These are phyloP conservation scores for Saturnispora sekii DNA, from an alignment of 805 yeast genomes.

Conservation along the genomic window DNA sequence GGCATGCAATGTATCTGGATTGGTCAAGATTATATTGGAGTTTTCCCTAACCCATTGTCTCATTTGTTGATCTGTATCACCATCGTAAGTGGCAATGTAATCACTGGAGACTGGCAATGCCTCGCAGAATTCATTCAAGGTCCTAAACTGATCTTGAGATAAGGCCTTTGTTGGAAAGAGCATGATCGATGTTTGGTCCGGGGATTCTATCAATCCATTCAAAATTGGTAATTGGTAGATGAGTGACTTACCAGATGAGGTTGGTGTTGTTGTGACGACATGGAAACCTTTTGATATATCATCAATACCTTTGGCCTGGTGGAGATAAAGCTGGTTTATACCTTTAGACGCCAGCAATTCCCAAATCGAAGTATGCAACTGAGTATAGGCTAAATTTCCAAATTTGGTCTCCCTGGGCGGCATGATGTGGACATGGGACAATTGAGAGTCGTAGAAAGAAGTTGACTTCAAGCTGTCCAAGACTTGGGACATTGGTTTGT, in stretches of 20 bases:
- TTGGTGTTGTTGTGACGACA: slow-evolving; percentile 86
- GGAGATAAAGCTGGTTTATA: slow-evolving; percentile 54
- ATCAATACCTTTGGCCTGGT: slow-evolving; percentile 68
- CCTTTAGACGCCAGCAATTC: slow-evolving; percentile 29
- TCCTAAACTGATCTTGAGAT: slow-evolving; percentile 91
- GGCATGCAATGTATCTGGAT: slow-evolving; percentile 89
- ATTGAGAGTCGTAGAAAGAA: slow-evolving; percentile 53
- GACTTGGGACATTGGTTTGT: slow-evolving; percentile 33
- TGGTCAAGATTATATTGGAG: slow-evolving; percentile 80
- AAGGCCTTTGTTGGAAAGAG: slow-evolving; percentile 95
- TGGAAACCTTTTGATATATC: slow-evolving; percentile 50
- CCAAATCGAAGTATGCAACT: slow-evolving; percentile 41
- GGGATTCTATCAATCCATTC: slow-evolving; percentile 32
- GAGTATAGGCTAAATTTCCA: slow-evolving; percentile 39
- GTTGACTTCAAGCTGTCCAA: slow-evolving; percentile 37
- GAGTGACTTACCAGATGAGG: slow-evolving; percentile 92
- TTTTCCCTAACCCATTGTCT: slow-evolving; percentile 46
- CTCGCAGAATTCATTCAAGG: slow-evolving; percentile 37
- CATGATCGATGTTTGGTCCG: slow-evolving; percentile 60
- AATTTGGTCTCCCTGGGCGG: slow-evolving; percentile 38
- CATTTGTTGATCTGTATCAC: slow-evolving; percentile 65
- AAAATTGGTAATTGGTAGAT: slow-evolving; percentile 86
- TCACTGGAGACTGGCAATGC: slow-evolving; percentile 9
- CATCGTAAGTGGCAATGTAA: slow-evolving; percentile 61
- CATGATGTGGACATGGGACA: slow-evolving; percentile 39